Base-by-base conservation (phyloP, 768 basidiomycete species). In the Amanita thiersii region DNA sequence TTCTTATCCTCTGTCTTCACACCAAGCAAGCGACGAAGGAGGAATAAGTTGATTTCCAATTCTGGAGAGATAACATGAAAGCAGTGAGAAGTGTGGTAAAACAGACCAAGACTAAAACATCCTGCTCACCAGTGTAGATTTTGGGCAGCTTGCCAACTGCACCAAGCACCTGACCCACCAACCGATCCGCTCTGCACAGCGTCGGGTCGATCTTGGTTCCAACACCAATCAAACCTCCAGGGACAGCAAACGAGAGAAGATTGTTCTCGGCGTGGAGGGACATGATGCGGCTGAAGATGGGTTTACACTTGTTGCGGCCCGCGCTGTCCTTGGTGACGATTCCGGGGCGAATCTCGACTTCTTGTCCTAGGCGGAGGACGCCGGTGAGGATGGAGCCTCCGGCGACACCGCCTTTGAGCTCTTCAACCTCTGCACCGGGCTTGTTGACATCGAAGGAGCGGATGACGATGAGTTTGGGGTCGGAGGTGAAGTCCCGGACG, bases 361-460 rank as follows among this genome's bases (percentile, higher is more conserved):
- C 89, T 64, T 84, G 78, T 0, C 96, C 92, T 34, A 98, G 72
- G 45, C 73, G 76, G 46, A 99, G 77, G 17, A 96, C 84, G 54
- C 96, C 94, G 3, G 80, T 87, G 48, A 99, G 73, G 56, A 98
- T 94, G 8, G 86, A 91, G 14, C 96, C 94, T 61, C 96, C 96
- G 12, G 96, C 96, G 28, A 98, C 96, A 56, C 96, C 96, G 45
- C 94, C 94, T 65, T 97, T 94, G 46, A 98, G 75, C 31, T 99
- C 96, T 52, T 94, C 86, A 3, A 98, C 92, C 56, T 92, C 91
- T 3, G 93, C 81, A 57, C 94, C 96, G 8, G 96, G 96, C 63
- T 96, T 97, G 75, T 99, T 99, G 60, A 99, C 94, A 60, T 99
- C 96, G 65, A 98, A 99, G 14, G 92, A 96, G 50, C 94, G 90